Evolutionary conservation across 1,284 basidiomycete species (phyloP), one percentile per base, ranked within the genome.

Genomic region (Athelia psychrophila): DNA sequence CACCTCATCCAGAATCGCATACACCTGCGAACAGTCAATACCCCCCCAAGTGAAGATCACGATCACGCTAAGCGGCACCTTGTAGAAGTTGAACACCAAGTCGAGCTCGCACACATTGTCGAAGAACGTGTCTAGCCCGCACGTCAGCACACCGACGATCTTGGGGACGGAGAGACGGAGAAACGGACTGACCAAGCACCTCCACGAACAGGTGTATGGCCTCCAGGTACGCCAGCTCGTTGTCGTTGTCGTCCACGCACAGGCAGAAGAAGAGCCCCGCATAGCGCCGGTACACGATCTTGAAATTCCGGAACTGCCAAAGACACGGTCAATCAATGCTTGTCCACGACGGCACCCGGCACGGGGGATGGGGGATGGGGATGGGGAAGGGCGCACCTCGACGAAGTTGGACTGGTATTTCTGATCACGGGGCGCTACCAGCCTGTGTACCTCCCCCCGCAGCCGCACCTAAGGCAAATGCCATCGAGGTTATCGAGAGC

Each of bases 351-450:
- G n/a, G n/a, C n/a, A n/a, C n/a, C n/a, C n/a, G n/a, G n/a, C n/a
- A n/a, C n/a, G n/a, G n/a, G n/a, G n/a, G n/a, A n/a, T n/a, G n/a
- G n/a, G n/a, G n/a, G n/a, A n/a, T n/a, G n/a, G n/a, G n/a, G n/a
- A n/a, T n/a, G n/a, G n/a, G n/a, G n/a, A n/a, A 30, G 10, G 5
- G 60, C 84, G 51, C 58, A 96, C 95, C 82, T 99, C 96, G 48
- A 98, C 95, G 66, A 99, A 99, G 71, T 99, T 99, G 53, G 93
- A 96, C 70, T 99, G 97, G 60, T 98, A 96, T 71, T 98, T 98
- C 76, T 98, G 95, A 70, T 99, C 96, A 57, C 96, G 74, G n/a
- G 95, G 94, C 0, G 96, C 96, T 18, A 99, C 91, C 55, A 98
- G 71, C 40, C 96, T 80, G 67, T 98, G 96, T 1, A 99, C 95